Evolutionary conservation across 2,329 filamentous ascomycete genomes (phyloP).

Genomic region (Alternaria postmessia): DNA sequence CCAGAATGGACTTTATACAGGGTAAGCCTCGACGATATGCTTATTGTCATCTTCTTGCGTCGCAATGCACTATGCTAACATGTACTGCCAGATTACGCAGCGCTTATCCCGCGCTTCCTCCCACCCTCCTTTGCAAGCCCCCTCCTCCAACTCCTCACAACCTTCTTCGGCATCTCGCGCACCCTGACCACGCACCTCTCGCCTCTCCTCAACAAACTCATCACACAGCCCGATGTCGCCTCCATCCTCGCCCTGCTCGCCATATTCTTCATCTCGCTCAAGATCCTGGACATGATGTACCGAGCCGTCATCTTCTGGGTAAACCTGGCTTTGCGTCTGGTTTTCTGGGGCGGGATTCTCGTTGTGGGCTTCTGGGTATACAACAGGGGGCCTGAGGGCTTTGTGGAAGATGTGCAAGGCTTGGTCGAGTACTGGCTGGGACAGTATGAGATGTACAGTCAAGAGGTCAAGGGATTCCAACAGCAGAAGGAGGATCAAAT

Average conservation of each 20-base stretch:
- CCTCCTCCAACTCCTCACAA: slow-evolving; percentile 40
- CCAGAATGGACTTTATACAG: slow-evolving; percentile 44
- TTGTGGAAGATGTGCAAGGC: slow-evolving; percentile 64
- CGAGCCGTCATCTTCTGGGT: slow-evolving; percentile 81
- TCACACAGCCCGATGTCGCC: slow-evolving; percentile 55
- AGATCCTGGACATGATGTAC: slow-evolving; percentile 73
- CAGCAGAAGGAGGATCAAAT: slow-evolving; percentile 38
- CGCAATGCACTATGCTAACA: slow-evolving; percentile 18
- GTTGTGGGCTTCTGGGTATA: slow-evolving; percentile 66
- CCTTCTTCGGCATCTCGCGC: slow-evolving; percentile 37
- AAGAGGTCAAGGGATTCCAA: slow-evolving; percentile 39
- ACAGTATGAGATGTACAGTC: slow-evolving; percentile 49
- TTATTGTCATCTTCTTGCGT: not conserved
- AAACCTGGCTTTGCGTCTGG: slow-evolving; percentile 67
- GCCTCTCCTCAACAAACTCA: slow-evolving; percentile 38
- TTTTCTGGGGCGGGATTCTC: slow-evolving; percentile 70
- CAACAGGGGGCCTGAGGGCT: slow-evolving; percentile 69
- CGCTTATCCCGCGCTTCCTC: slow-evolving; percentile 42
- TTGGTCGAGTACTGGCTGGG: slow-evolving; percentile 49
- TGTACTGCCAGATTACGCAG: slow-evolving; percentile 39
- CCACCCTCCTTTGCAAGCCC: slow-evolving; percentile 43
- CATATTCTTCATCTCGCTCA: slow-evolving; percentile 69
- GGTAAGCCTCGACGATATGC: slow-evolving; percentile 16
- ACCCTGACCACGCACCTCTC: slow-evolving; percentile 41
- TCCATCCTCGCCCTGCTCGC: slow-evolving; percentile 65